Base-by-base conservation (phyloP, 2,329 filamentous ascomycete genomes). In the Sphaerulina populicola region DNA sequence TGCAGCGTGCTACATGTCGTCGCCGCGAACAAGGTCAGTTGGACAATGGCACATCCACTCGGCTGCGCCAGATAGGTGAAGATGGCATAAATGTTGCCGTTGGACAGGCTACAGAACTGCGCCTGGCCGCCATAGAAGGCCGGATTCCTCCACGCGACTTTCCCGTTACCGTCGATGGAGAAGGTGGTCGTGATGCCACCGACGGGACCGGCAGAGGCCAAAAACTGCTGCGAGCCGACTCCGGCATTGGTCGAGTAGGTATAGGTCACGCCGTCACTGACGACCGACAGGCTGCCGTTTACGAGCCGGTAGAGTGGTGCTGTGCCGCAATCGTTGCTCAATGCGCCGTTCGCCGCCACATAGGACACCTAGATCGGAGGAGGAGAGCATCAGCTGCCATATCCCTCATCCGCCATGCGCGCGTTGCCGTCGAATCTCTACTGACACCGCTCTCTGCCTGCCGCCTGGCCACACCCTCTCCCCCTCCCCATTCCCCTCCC, bases 201-300 rank as follows among this genome's bases (percentile, higher is more conserved):
- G 23, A 7, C 6, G 10, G 14, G 11, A 18, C 15, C 11, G 9
- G 11, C 36, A 27, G 12, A 37, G 11, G 50, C 39, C 41, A 48
- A 21, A 15, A 52, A 47, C 15, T 47, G 18, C 36, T 48, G 44
- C 11, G 23, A 30, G 12, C 5, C 21, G 9, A 52, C 11, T 10
- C 50, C 50, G 6, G 44, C 18, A 29, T 31, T 52, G 11, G 50
- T 52, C n/a, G 50, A 52, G 40, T 52, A 52, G 15, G 33, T 40
- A 23, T 40, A 47, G 23, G 44, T 37, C 8, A 8, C 31, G 7
- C 50, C 50, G 15, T 23, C 30, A 10, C 29, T 18, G 7, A 33
- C 36, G 4, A 39, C 36, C 4, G 44, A 35, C 6, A 52, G n/a
- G 8, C 18, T 30, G 9, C 38, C 50, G 21, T 52, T 52, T 14